These are phyloP conservation scores for Carex sylvatica DNA, from an alignment of 202 grass and related monocot species.

Conservation along the genomic window DNA sequence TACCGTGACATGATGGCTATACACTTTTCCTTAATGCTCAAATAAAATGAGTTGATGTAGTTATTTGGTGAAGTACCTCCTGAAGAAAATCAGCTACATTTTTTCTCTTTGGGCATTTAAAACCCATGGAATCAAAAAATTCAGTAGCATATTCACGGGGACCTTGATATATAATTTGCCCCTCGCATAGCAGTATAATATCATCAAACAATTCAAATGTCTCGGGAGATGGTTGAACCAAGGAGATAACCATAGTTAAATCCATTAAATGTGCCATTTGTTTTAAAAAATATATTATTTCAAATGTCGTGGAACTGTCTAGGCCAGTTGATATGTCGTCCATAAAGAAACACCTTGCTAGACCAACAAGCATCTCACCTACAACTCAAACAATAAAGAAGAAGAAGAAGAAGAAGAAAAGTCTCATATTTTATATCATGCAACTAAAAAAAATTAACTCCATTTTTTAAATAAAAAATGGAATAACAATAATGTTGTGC, in stretches of 20 bases:
- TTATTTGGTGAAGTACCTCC: conserved; percentile 59
- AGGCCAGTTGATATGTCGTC: conserved; percentile 98
- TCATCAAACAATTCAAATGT: conserved; percentile 95
- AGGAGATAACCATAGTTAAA: conserved; percentile 90
- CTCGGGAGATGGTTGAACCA: conserved; percentile 88
- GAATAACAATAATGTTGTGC: neutral
- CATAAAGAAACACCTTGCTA: conserved; percentile 93
- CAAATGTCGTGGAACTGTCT: conserved; percentile 90
- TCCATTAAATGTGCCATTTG: conserved; percentile 87
- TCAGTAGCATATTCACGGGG: conserved; percentile 66
- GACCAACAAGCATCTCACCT: conserved; percentile 96
- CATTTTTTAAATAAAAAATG: neutral
- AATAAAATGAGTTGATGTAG: neutral
- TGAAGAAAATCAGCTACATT: conserved; percentile 94
- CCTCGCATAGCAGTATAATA: conserved; percentile 88
- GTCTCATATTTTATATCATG: conserved; percentile 5
- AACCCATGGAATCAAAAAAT: conserved; percentile 89
- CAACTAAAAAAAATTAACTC: neutral
- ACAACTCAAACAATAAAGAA: conserved; percentile 19
- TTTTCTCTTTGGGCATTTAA: conserved; percentile 89
- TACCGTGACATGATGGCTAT: neutral
- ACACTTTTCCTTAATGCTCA: neutral
- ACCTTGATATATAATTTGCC: conserved; percentile 92
- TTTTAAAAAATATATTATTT: conserved; percentile 82
- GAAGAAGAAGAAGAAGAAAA: no score